These are phyloP conservation scores for Begonia fuchsioides DNA, from an alignment of 306 rosid species.

Conservation along the genomic window DNA sequence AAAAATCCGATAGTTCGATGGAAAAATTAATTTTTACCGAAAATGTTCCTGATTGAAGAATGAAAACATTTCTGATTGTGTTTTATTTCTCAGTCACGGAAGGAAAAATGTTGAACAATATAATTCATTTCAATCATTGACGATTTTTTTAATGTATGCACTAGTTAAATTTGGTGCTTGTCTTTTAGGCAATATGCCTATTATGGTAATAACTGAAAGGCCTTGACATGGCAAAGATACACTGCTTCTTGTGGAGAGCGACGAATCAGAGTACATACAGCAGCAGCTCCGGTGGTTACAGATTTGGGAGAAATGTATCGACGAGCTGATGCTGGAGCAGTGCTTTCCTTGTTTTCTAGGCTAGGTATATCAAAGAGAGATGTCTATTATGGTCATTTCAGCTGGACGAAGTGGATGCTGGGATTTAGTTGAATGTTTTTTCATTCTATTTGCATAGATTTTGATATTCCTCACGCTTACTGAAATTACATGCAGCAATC, in stretches of 20 bases:
- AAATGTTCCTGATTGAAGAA: too few relatives aligned
- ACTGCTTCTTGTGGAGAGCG: slow-evolving; percentile 99
- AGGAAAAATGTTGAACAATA: too few relatives aligned
- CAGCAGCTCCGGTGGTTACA: slow-evolving; percentile 81
- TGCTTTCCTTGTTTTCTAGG: slow-evolving; percentile 64
- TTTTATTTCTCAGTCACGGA: too few relatives aligned
- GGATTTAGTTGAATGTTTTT: neutral
- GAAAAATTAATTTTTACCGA: too few relatives aligned
- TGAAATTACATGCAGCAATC: slow-evolving; percentile 53
- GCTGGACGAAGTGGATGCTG: neutral
- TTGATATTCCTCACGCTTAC: slow-evolving; percentile 16
- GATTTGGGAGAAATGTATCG: slow-evolving; percentile 85
- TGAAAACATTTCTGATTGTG: too few relatives aligned
- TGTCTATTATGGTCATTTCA: slow-evolving; percentile 7
- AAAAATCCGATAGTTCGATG: too few relatives aligned
- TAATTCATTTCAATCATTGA: too few relatives aligned
- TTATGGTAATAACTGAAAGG: slow-evolving; percentile 2
- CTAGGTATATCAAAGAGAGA: slow-evolving; percentile 41
- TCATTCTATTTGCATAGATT: slow-evolving; percentile 2
- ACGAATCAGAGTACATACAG: slow-evolving; percentile 92
- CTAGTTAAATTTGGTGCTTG: too few relatives aligned
- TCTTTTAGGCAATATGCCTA: too few relatives aligned
- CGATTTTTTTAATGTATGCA: too few relatives aligned
- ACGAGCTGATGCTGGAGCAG: slow-evolving; percentile 84
- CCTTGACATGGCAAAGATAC: slow-evolving; percentile 62